These are phyloP conservation scores for Leccinum disarticulatum DNA, from an alignment of 768 basidiomycete species.

Conservation along the genomic window DNA sequence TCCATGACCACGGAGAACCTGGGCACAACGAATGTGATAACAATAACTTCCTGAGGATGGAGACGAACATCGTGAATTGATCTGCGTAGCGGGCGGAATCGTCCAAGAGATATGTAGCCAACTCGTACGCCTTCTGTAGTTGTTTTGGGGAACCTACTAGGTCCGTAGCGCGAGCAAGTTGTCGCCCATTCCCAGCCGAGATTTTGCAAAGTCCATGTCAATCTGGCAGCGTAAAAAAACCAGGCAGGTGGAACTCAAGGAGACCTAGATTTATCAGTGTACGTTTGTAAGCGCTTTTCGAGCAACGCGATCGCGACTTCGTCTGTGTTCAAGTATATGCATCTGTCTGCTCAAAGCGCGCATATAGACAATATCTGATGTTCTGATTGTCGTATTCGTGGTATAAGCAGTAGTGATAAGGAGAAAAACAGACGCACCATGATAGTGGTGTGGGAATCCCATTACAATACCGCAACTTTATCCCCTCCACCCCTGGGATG, in stretches of 20 bases:
- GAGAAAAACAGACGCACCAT: slow-evolving; percentile 7
- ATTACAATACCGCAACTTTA: too few relatives aligned
- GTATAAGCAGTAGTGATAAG: not conserved
- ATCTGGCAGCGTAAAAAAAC: not conserved
- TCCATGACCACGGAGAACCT: too few relatives aligned
- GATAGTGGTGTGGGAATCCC: too few relatives aligned
- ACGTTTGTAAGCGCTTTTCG: slow-evolving; percentile 51
- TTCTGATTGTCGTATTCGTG: not conserved
- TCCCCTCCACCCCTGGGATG: too few relatives aligned
- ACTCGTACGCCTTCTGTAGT: slow-evolving; percentile 9
- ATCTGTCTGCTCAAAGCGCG: too few relatives aligned
- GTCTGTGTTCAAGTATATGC: too few relatives aligned
- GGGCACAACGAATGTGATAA: too few relatives aligned
- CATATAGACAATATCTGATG: not conserved
- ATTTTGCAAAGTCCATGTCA: slow-evolving; percentile 1
- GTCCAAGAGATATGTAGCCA: slow-evolving; percentile 4
- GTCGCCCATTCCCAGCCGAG: slow-evolving; percentile 19
- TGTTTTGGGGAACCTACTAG: slow-evolving; percentile 15
- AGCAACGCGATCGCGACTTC: slow-evolving; percentile 17
- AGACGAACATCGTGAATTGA: slow-evolving; percentile 13
- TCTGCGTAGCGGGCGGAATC: slow-evolving; percentile 7
- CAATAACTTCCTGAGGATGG: too few relatives aligned
- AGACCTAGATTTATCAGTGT: slow-evolving; percentile 36
- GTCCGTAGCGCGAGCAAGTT: slow-evolving; percentile 18
- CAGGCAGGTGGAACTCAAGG: not conserved